A percentile compares a stretch with the other conserved stretches of the same genome.
Conservation (phyloP, 768 basidiomycete species). For the Amanita rubescens region DNA sequence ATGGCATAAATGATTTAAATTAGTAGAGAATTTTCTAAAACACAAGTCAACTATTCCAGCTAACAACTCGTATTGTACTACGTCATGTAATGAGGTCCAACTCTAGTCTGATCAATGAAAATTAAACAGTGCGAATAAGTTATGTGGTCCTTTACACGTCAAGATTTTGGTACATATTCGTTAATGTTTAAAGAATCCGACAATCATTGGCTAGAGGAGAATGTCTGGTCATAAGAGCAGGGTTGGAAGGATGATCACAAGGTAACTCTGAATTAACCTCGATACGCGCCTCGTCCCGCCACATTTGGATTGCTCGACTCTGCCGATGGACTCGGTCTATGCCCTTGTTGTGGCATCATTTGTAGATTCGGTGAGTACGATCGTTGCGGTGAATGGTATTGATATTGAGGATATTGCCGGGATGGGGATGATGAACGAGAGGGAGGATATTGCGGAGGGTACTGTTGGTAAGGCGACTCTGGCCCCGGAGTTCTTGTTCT, state of each 20-base stretch:
- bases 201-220: not conserved
- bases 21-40: no score
- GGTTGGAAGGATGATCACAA: no score
- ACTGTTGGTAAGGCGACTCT: conserved; percentile 11
- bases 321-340: conserved; percentile 2
- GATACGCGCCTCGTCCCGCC: conserved; percentile 28
- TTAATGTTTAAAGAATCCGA: not conserved
- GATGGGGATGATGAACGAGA: conserved; percentile 1
- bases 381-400: conserved; percentile 14
- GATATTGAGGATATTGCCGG: conserved; percentile 10
- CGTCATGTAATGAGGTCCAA: not conserved
- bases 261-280: conserved; percentile 12
- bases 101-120: not conserved
- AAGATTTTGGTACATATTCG: conserved; percentile 1
- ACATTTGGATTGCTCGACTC: conserved; percentile 19
- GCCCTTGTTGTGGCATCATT: not conserved
- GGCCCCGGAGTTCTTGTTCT: conserved; percentile 8
- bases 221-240: not conserved
- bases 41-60: not conserved
- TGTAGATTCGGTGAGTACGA: not conserved
- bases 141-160: not conserved
- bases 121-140: conserved; percentile 2
- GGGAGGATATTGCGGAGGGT: conserved; percentile 10
- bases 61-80: not conserved
- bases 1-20: no score